A percentile compares a stretch with the other conserved stretches of the same genome.
Conservation (phyloP, 495 filamentous ascomycete species). For the Bacidia rubella region DNA sequence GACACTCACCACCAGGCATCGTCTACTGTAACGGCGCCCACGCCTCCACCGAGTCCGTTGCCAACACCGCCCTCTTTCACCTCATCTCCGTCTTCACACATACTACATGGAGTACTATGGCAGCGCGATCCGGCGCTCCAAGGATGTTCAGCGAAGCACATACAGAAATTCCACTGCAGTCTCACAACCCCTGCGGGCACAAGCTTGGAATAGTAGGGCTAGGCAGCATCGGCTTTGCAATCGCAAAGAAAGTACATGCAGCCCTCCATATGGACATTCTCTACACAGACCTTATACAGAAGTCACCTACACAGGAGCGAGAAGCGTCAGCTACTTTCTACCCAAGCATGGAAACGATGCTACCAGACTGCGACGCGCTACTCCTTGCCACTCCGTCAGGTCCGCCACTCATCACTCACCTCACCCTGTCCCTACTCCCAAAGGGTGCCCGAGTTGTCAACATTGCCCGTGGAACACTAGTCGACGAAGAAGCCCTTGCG, state of each 20-base stretch:
- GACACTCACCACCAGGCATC: slow-evolving; percentile 34
- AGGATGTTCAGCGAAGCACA: slow-evolving; percentile 43
- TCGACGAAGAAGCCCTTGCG: slow-evolving; percentile 56
- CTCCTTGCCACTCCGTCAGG: slow-evolving; percentile 55
- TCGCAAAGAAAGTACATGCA: slow-evolving; percentile 46
- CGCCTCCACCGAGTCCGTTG: slow-evolving; percentile 55
- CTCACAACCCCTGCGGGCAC: slow-evolving; percentile 43
- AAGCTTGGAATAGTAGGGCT: slow-evolving; percentile 51
- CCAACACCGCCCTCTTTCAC: slow-evolving; percentile 49
- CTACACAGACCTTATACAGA: slow-evolving; percentile 53
- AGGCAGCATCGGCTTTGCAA: slow-evolving; percentile 53
- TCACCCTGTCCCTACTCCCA: slow-evolving; percentile 39
- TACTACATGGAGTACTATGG: slow-evolving; percentile 46
- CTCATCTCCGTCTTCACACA: slow-evolving; percentile 53
- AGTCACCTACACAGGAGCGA: slow-evolving; percentile 24
- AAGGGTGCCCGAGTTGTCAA: slow-evolving; percentile 52
- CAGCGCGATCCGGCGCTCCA: slow-evolving; percentile 29
- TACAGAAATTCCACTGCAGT: slow-evolving; percentile 36
- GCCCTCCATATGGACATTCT: slow-evolving; percentile 55
- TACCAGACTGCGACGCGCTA: slow-evolving; percentile 47
- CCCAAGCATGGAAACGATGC: slow-evolving; percentile 36
- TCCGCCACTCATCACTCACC: slow-evolving; percentile 37
- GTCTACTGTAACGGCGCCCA: slow-evolving; percentile 58
- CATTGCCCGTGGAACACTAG: slow-evolving; percentile 54
- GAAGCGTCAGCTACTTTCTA: slow-evolving; percentile 37